phyloP scores from a whole-genome alignment of 768 basidiomycete genomes.

The Fomitopsis serialis region DNA sequence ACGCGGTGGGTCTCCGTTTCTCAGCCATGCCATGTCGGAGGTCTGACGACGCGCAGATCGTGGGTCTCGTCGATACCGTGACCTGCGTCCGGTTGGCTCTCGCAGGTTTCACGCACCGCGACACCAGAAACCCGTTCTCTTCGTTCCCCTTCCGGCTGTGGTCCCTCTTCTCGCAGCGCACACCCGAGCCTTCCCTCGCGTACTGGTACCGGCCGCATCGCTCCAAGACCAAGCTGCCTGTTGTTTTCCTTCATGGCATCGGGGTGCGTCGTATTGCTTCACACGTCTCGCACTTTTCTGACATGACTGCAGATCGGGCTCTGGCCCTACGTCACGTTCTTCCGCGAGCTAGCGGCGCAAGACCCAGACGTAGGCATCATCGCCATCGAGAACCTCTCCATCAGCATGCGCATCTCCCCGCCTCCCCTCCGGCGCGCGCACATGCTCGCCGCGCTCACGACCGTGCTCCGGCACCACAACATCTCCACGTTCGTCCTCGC shows the following conservation, averaged over 20 bases:
- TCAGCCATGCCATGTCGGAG: not conserved
- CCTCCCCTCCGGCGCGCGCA: constrained; percentile 38
- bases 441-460: constrained; percentile 37
- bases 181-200: constrained; percentile 28
- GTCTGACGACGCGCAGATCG: constrained; percentile 35
- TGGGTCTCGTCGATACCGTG: constrained; percentile 42
- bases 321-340: constrained; percentile 48
- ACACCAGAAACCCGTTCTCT: constrained; percentile 27
- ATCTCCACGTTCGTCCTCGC: constrained; percentile 38
- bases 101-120: constrained; percentile 52
- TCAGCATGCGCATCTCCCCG: constrained; percentile 55
- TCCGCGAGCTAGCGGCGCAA: constrained; percentile 36
- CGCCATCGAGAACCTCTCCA: constrained; percentile 53
- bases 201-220: constrained; percentile 50
- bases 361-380: constrained; percentile 54
- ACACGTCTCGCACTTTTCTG: not conserved
- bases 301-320: constrained; percentile 47
- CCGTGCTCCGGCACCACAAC: constrained; percentile 39
- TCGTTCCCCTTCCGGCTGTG: constrained; percentile 52
- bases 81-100: constrained; percentile 33
- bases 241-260: constrained; percentile 68
- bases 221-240: constrained; percentile 40
- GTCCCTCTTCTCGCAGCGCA: constrained; percentile 37
- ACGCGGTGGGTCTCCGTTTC: constrained; percentile 39
- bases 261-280: constrained; percentile 38